Base-by-base conservation (phyloP, 768 basidiomycete species). In the Ephemerocybe angulata region DNA sequence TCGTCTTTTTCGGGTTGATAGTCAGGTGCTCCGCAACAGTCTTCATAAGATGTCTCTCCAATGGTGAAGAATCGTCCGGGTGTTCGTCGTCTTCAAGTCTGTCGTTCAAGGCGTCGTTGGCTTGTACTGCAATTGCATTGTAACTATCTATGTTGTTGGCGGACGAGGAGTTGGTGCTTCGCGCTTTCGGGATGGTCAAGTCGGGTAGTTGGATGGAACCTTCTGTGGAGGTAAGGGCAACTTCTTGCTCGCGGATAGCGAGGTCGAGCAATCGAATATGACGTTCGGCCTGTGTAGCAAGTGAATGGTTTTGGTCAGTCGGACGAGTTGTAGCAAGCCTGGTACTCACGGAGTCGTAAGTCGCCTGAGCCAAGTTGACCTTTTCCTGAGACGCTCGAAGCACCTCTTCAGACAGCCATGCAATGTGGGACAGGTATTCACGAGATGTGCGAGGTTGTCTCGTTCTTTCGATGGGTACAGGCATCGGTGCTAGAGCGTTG, bases 201-300 rank as follows among this genome's bases (percentile, higher is more conserved):
- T 89, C 86, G 3, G 85, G 83, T 38, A 88, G 79, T 58, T 84
- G 72, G 37, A 79, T 76, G 15, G 79, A 77, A 1, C 76, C 64
- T 48, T 69, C 68, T 71, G 60, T 24, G 68, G 60, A 31, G 71
- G 30, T 70, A 28, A 81, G 67, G 27, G 76, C 67, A 8, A 78
- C 76, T 53, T 75, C 70, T 58, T 76, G 73, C 54, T 77, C 76
- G 46, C 69, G 53, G 69, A 79, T 69, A 70, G 82, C 85, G 61
- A 89, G 83, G 60, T 93, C 90, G 22, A 94, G 73, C 37, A 88
- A 76, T 22, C 86, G 83, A 27, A 89, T 84, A 63, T 93, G 89
- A 31, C 91, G 47, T 29, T 55, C 54, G 12, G 40, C 48, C 54
- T 55, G 15, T 5, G 15, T 10, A 13, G 13, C 24, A n/a, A n/a